A percentile compares a stretch with the other conserved stretches of the same genome.
Conservation (phyloP, 352 stramenopile genomes). For the Phytophthora brassicae region DNA sequence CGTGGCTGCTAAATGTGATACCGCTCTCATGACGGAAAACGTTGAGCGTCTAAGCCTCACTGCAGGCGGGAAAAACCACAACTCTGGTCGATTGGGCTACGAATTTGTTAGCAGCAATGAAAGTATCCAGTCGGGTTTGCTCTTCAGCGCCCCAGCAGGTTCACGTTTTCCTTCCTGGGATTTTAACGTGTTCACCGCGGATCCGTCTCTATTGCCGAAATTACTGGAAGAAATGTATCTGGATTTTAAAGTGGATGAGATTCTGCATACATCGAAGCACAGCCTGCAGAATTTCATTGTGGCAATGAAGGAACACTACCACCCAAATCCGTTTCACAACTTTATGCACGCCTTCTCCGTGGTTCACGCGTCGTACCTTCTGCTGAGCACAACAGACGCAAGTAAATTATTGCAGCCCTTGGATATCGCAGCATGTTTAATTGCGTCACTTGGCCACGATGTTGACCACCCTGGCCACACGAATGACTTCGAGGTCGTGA, state of each 20-base stretch:
- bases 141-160: conserved; percentile 32
- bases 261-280: conserved; percentile 56
- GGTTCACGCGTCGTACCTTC: conserved; percentile 81
- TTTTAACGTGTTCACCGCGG: conserved; percentile 78
- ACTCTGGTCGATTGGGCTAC: conserved; percentile 38
- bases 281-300: conserved; percentile 80
- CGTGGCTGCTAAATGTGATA: conserved; percentile 5
- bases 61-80: conserved; percentile 13
- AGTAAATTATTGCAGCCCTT: conserved; percentile 72
- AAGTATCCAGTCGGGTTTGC: conserved; percentile 15
- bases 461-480: conserved; percentile 91
- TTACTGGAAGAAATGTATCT: conserved; percentile 78
- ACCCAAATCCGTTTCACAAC: conserved; percentile 92
- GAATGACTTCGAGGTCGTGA: conserved; percentile 89
- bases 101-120: conserved; percentile 21
- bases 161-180: conserved; percentile 62
- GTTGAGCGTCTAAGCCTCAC: conserved; percentile 23
- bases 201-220: conserved; percentile 50
- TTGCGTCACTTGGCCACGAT: conserved; percentile 90
- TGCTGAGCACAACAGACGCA: conserved; percentile 77
- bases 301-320: conserved; percentile 81
- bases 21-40: conserved; percentile 1
- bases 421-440: conserved; percentile 82
- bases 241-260: conserved; percentile 68
- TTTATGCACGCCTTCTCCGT: conserved; percentile 90